A percentile compares a stretch with the other conserved stretches of the same genome.
phyloP scores from a whole-genome alignment of 768 basidiomycete species.

The Termitomyces bulborhizus region DNA sequence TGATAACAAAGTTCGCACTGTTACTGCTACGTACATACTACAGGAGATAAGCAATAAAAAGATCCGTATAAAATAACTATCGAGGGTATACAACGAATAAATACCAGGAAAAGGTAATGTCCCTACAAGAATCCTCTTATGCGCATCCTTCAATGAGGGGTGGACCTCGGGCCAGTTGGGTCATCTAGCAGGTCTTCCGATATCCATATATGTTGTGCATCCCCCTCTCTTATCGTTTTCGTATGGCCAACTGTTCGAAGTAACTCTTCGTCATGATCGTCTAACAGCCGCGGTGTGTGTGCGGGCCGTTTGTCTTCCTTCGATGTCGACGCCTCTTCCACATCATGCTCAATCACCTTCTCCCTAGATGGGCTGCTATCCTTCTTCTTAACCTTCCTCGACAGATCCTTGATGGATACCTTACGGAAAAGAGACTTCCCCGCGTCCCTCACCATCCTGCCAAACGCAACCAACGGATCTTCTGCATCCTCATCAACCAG shows the following conservation, averaged over 20 bases:
- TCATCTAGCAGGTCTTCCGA: constrained; percentile 5
- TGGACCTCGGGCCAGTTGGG: background rate
- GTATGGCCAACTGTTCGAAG: constrained; percentile 21
- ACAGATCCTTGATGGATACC: constrained; percentile 33
- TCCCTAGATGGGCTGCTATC: background rate
- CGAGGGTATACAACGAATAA: constrained; percentile 6
- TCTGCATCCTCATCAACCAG: constrained; percentile 24
- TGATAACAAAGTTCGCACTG: background rate
- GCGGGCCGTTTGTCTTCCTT: constrained; percentile 1
- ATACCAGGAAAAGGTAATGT: constrained; percentile 1
- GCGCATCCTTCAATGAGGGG: constrained; percentile 2
- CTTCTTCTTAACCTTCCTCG: constrained; percentile 10
- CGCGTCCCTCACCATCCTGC: constrained; percentile 45
- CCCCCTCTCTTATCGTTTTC: constrained; percentile 22
- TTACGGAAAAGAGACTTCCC: constrained; percentile 46
- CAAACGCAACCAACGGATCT: constrained; percentile 43
- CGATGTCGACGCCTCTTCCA: background rate
- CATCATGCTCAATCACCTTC: constrained; percentile 1
- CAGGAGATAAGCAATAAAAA: constrained; percentile 1
- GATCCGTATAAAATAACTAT: constrained; percentile 6
- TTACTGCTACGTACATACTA: background rate
- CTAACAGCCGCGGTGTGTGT: constrained; percentile 5
- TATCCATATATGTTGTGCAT: constrained; percentile 15
- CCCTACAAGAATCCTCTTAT: background rate
- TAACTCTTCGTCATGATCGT: constrained; percentile 19